Percentiles rank a stretch among this genome's conserved stretches.
phyloP scores from a whole-genome alignment of 495 filamentous ascomycete genomes.

The Aspergillus egyptiacus region DNA sequence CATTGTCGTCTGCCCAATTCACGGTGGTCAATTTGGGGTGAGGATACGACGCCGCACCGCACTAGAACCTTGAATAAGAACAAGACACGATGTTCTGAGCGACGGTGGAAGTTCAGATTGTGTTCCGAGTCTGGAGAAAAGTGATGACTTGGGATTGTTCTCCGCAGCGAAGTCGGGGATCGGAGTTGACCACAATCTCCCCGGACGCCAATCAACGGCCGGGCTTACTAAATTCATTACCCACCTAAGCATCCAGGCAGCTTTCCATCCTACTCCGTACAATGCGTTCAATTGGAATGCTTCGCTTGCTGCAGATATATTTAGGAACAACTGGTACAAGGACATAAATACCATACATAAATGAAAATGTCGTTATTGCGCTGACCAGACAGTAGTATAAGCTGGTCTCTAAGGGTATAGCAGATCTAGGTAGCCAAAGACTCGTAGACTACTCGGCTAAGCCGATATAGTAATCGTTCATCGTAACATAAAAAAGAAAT shows the following conservation, averaged over 20 bases:
- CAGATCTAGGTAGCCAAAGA: neutral
- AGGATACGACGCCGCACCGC: neutral
- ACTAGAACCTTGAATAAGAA: neutral
- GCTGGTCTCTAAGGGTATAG: conserved; percentile 2
- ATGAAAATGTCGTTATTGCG: too few species aligned
- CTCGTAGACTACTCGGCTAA: neutral
- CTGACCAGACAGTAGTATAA: too few species aligned
- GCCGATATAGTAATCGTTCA: conserved; percentile 3
- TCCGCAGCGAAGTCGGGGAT: conserved; percentile 23
- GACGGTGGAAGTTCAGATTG: conserved; percentile 13
- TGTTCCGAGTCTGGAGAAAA: too few species aligned
- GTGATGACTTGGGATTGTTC: conserved; percentile 4
- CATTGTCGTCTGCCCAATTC: conserved; percentile 24
- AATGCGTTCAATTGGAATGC: too few species aligned
- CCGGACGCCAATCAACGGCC: conserved; percentile 22
- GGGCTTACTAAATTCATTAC: conserved; percentile 19
- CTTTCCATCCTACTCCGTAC: too few species aligned
- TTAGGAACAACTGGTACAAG: too few species aligned
- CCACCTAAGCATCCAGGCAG: too few species aligned
- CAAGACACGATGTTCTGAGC: neutral
- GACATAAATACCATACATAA: too few species aligned
- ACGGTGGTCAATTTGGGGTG: neutral
- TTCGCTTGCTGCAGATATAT: too few species aligned
- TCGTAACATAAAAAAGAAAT: conserved; percentile 14
- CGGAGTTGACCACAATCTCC: conserved; percentile 28